Base-by-base conservation (phyloP, 139 green algal species). In the Coelastrella sp. region DNA sequence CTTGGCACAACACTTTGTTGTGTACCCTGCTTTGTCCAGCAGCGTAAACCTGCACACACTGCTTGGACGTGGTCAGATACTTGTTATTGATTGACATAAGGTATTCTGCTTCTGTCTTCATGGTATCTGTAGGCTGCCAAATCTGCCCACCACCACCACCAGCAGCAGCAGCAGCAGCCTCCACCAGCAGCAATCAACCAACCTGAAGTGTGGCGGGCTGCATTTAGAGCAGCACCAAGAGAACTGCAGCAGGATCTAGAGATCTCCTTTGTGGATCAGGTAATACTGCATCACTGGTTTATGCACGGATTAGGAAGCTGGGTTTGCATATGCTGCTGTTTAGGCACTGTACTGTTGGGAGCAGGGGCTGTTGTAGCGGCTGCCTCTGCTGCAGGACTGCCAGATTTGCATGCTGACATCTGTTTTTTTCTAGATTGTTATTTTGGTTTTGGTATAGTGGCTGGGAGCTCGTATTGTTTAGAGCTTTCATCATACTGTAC, bases 281-380 rank as follows among this genome's bases (percentile, higher is more conserved):
- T 84, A 24, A 99, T 96, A 84, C 12, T 61, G 63, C 19, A 74
- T 57, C 4, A 9, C n/a, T 66, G 27, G n/a, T 84, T 6, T 84
- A 1, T 63, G 27, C 3, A 1, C 35, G 35, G 1, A 49, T 49
- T 1, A 49, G 3, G 35, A 49, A 49, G 35, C 35, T 49, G 35
- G 35, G 35, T 49, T 49, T 49, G 35, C 35, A 49, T 49, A 49
- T 49, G 35, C 35, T 49, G 35, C 35, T 49, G 35, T 49, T 49
- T 49, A 49, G 3, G 3, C 3, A 49, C 35, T 49, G 35, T 49
- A 49, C 35, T 49, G 35, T 49, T 49, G 1, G 35, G 35, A 5
- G 35, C 3, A 49, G 1, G 1, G 35, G 35, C 35, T 49, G 35
- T 49, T 49, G 35, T 49, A 49, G 35, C 35, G 35, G 35, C 1